Percentiles rank a stretch among this genome's conserved stretches.
phyloP scores from a whole-genome alignment of 352 stramenopile species.

The Halophytophthora polymorphica region DNA sequence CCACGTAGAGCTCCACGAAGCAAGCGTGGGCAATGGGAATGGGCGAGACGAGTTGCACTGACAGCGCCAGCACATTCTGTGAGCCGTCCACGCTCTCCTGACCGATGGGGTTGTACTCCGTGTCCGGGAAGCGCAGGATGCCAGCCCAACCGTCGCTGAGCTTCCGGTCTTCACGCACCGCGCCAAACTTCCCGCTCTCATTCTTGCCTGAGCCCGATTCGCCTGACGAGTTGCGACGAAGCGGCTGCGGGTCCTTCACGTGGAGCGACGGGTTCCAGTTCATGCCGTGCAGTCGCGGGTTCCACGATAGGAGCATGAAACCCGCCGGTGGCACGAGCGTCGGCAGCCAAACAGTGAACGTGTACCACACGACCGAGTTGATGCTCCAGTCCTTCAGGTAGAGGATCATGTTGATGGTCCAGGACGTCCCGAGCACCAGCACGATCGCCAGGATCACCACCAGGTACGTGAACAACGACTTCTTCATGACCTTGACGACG shows the following conservation, averaged over 20 bases:
- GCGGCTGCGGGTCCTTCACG: constrained; percentile 39
- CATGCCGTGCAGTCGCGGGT: constrained; percentile 68
- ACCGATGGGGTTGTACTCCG: constrained; percentile 64
- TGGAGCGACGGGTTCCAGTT: constrained; percentile 63
- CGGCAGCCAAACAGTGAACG: constrained; percentile 76
- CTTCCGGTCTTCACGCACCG: constrained; percentile 26
- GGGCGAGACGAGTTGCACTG: constrained; percentile 61
- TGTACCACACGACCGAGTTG: constrained; percentile 76
- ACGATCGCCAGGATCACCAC: constrained; percentile 73
- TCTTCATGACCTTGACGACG: constrained; percentile 70
- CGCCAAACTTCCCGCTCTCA: constrained; percentile 28
- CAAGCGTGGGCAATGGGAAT: constrained; percentile 64
- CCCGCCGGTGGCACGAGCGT: constrained; percentile 69
- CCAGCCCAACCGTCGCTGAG: constrained; percentile 68
- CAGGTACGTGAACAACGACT: constrained; percentile 77
- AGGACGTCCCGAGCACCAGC: constrained; percentile 56
- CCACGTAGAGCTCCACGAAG: constrained; percentile 75
- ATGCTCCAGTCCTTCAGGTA: constrained; percentile 63
- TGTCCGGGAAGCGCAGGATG: constrained; percentile 71
- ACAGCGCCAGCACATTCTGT: constrained; percentile 78
- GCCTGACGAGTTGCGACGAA: constrained; percentile 28
- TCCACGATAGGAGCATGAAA: constrained; percentile 85
- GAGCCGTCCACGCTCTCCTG: constrained; percentile 50
- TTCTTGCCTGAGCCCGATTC: constrained; percentile 41
- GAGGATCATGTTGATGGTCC: constrained; percentile 60